These are phyloP conservation scores for Primulina huaijiensis DNA, from an alignment of 257 asterid species.

Conservation along the genomic window DNA sequence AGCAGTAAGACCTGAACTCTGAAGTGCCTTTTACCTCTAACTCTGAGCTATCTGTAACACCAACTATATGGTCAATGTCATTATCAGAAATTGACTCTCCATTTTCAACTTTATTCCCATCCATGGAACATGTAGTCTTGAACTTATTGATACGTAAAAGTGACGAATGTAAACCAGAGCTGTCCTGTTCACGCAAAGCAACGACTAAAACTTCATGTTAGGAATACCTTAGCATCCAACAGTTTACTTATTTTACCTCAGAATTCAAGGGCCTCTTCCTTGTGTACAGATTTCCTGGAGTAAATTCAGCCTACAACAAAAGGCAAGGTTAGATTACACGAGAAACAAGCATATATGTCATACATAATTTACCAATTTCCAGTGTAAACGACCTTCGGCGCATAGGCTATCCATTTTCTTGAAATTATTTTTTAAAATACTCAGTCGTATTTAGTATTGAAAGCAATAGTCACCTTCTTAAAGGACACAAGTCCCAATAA, in stretches of 20 bases:
- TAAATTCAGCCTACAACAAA: conserved; percentile 34
- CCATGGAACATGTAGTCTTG: conserved; percentile 40
- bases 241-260: conserved; percentile 31
- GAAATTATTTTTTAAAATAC: too few species aligned
- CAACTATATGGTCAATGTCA: conserved; percentile 88
- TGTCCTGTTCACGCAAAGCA: conserved; percentile 1
- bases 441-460: too few species aligned
- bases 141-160: conserved; percentile 40
- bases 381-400: too few species aligned
- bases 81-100: conserved; percentile 82
- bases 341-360: too few species aligned
- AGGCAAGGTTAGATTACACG: too few species aligned
- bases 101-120: conserved; percentile 53
- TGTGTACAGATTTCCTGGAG: conserved; percentile 76
- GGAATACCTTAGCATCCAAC: too few species aligned
- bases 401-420: too few species aligned
- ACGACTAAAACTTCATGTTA: too few species aligned
- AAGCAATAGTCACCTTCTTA: conserved; percentile 50
- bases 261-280: conserved; percentile 74
- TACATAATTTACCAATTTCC: too few species aligned
- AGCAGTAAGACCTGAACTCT: too few species aligned
- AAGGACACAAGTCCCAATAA: conserved; percentile 79
- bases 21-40: conserved; percentile 23
- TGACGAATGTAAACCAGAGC: conserved; percentile 44
- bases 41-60: conserved; percentile 65